Evolutionary conservation across 2,329 filamentous ascomycete species (phyloP).

Genomic region (Pezicula carpinea): DNA sequence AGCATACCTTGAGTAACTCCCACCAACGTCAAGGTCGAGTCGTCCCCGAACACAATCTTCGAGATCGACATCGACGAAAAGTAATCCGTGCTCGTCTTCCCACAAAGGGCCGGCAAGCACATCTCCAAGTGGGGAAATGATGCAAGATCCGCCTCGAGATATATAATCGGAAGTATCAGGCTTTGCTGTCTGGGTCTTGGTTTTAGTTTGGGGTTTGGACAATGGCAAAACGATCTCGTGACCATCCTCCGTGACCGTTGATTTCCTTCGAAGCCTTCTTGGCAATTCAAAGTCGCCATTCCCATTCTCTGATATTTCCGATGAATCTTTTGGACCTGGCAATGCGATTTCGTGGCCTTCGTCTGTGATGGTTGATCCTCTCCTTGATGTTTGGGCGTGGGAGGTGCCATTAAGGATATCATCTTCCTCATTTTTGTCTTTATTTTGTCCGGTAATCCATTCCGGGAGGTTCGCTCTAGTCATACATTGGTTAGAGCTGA

Average conservation of each 20-base stretch:
- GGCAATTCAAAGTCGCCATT: not conserved
- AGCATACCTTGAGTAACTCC: slow-evolving; percentile 74
- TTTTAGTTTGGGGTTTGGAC: not conserved
- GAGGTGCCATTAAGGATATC: not conserved
- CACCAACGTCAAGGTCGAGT: slow-evolving; percentile 78
- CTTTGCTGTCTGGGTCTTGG: slow-evolving; percentile 17
- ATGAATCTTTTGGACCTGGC: slow-evolving; percentile 4
- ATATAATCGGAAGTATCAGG: slow-evolving; percentile 28
- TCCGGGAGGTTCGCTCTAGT: slow-evolving; percentile 50
- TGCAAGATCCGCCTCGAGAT: slow-evolving; percentile 75
- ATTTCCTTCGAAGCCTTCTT: slow-evolving; percentile 14
- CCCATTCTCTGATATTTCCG: not conserved
- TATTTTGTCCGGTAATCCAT: slow-evolving; percentile 43
- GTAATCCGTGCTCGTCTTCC: slow-evolving; percentile 63
- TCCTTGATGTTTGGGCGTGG: slow-evolving; percentile 4
- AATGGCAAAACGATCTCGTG: slow-evolving; percentile 39
- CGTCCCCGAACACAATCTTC: slow-evolving; percentile 81
- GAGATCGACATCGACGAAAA: slow-evolving; percentile 76
- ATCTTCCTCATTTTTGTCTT: slow-evolving; percentile 3
- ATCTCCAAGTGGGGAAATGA: slow-evolving; percentile 75
- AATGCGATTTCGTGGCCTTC: slow-evolving; percentile 53
- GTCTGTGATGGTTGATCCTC: slow-evolving; percentile 27
- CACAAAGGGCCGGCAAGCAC: slow-evolving; percentile 77
- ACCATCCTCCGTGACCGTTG: slow-evolving; percentile 9
- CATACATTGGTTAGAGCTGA: slow-evolving; percentile 81